These are phyloP conservation scores for Aureobasidium namibiae DNA, from an alignment of 2,329 filamentous ascomycete species.

Conservation along the genomic window DNA sequence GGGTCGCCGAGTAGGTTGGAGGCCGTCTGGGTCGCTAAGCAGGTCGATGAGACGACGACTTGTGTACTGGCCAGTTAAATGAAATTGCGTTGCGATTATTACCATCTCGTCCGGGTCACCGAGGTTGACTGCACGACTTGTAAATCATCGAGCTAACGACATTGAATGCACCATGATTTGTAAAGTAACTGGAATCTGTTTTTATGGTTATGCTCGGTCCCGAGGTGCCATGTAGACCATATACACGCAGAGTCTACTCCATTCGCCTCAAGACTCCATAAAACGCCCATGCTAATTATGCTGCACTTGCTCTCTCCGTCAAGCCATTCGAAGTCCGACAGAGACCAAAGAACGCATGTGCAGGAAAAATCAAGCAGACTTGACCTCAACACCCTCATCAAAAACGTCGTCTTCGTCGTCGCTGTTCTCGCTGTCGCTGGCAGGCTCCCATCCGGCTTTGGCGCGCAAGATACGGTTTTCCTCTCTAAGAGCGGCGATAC, in stretches of 20 bases:
- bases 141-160: neutral
- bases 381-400: neutral
- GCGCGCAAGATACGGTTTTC: conserved; percentile 40
- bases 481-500: conserved; percentile 36
- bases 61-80: neutral
- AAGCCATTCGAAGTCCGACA: neutral
- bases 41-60: neutral
- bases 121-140: neutral
- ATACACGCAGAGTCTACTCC: neutral
- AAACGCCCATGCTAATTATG: neutral
- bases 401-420: conserved; percentile 31
- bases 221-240: neutral
- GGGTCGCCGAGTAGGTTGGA: conserved; percentile 74
- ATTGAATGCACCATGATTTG: neutral
- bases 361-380: neutral
- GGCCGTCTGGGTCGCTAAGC: neutral
- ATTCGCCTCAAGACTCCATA: neutral
- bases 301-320: neutral
- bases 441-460: conserved; percentile 39
- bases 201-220: neutral
- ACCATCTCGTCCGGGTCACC: no score
- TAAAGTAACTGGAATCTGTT: neutral
- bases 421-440: conserved; percentile 27
- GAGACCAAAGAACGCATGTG: neutral
- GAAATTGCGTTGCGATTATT: no score